Base-by-base conservation (phyloP, 2,329 filamentous ascomycete genomes). In the Colletotrichum cuscutae region DNA sequence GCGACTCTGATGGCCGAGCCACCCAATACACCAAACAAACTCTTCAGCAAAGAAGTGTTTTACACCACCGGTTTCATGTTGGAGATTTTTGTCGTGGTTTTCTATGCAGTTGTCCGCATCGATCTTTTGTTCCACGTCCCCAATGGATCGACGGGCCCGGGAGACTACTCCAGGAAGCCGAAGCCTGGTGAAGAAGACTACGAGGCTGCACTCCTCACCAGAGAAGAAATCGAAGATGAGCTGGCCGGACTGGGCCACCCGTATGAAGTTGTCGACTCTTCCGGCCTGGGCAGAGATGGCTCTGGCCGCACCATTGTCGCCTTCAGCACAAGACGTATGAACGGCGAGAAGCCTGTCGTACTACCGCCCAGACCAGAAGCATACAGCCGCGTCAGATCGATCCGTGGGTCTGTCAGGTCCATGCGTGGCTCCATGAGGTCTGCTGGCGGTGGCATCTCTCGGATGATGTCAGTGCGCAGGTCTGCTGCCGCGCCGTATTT, bases 101-200 rank as follows among this genome's bases (percentile, higher is more conserved):
- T 77, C 2, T 80, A 80, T 59, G 79, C 78, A 3, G 74, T 75
- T 9, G 65, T 75, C 2, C 78, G 80, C n/a, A 72, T 81, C 28
- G 79, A 81, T 46, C 60, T 78, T 4, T 56, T 78, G 11, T 81
- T 80, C 73, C 78, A 80, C 73, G 73, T 81, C 5, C 80, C 80
- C 42, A 76, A 81, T 52, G 79, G 80, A 12, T 75, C 77, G 22
- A 76, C 74, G 24, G 66, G 58, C 3, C 77, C 77, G 0, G 78
- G 78, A 13, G 77, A 78, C 57, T 79, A 79, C 63, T 75, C 75
- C 69, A 85, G 86, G 75, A 84, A 83, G 53, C 86, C 85, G 3
- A 89, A 88, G n/a, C 87, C 86, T 2, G 56, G 82, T 86, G 11
- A 78, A 59, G 70, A 72, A 1, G 72, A 65, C 12, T 72, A 72